Percentiles rank a stretch among this genome's conserved stretches.
Evolutionary conservation across 768 basidiomycete species (phyloP).

Genomic region (Russula dissimulans): DNA sequence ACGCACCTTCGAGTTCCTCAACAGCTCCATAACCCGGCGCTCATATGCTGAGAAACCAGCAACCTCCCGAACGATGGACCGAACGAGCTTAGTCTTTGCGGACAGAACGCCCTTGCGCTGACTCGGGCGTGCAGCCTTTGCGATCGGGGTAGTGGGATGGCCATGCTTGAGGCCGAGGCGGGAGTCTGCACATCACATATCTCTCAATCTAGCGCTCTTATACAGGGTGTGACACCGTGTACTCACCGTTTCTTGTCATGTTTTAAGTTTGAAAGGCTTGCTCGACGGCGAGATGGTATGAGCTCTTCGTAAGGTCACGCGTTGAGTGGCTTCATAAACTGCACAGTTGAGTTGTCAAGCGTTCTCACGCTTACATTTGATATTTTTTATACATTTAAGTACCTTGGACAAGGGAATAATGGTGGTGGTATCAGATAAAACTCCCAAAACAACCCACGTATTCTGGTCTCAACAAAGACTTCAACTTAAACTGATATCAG

Average conservation of each 20-base stretch:
- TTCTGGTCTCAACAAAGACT: constrained; percentile 6
- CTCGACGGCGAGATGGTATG: neutral
- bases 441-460: constrained; percentile 1
- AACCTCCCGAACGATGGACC: constrained; percentile 91
- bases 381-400: neutral
- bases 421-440: constrained; percentile 11
- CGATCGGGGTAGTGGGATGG: constrained; percentile 78
- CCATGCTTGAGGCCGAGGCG: constrained; percentile 83
- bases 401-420: neutral
- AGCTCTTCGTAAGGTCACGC: no score
- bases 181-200: constrained; percentile 45
- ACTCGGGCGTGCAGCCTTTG: constrained; percentile 65
- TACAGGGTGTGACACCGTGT: neutral
- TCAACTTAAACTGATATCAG: constrained; percentile 13
- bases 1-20: constrained; percentile 93
- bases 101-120: constrained; percentile 90
- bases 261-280: constrained; percentile 42
- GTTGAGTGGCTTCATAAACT: constrained; percentile 45
- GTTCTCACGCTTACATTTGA: constrained; percentile 18
- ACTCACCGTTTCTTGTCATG: constrained; percentile 76
- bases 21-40: constrained; percentile 93
- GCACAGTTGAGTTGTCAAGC: constrained; percentile 37
- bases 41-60: constrained; percentile 97
- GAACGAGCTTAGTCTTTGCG: constrained; percentile 88
- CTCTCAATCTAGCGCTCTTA: neutral